Conservation (phyloP, 352 stramenopile genomes). For the Globisporangium canariense region DNA sequence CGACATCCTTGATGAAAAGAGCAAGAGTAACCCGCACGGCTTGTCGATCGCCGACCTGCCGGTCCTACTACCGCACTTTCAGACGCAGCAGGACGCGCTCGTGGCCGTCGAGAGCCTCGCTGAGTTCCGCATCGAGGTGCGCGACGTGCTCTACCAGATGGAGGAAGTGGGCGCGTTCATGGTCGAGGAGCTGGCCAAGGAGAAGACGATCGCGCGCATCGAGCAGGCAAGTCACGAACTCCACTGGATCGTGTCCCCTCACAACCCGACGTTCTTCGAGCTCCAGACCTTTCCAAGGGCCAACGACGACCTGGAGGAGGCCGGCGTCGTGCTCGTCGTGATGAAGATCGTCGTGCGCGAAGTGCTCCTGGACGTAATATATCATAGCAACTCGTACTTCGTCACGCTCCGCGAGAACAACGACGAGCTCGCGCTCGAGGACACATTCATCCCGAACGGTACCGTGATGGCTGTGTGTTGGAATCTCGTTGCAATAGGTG, state of each 20-base stretch:
- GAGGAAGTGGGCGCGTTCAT: constrained; percentile 65
- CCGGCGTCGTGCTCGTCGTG: constrained; percentile 49
- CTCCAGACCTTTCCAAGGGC: constrained; percentile 48
- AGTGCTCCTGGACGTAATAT: constrained; percentile 61
- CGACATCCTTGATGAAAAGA: constrained; percentile 14
- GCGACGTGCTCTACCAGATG: constrained; percentile 65
- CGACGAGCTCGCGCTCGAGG: constrained; percentile 52
- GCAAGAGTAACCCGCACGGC: constrained; percentile 4
- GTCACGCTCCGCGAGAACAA: constrained; percentile 48
- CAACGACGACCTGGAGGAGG: constrained; percentile 30
- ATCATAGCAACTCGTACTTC: constrained; percentile 61
- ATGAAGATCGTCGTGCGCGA: constrained; percentile 70
- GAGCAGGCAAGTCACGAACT: constrained; percentile 39
- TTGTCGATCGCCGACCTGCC: constrained; percentile 38
- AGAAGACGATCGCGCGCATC: constrained; percentile 46
- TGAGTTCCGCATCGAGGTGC: constrained; percentile 40
- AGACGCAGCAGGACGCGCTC: constrained; percentile 44
- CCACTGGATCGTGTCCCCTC: constrained; percentile 43
- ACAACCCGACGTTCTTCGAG: constrained; percentile 64
- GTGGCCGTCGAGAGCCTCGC: constrained; percentile 35
- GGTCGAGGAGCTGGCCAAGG: constrained; percentile 64
- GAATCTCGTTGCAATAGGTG: background rate
- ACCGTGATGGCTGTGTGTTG: background rate
- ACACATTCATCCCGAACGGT: constrained; percentile 63
- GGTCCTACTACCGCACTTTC: constrained; percentile 49